Percentiles rank a stretch among this genome's conserved stretches.
phyloP scores from a whole-genome alignment of 2,329 filamentous ascomycete genomes.

The Scedosporium aurantiacum region DNA sequence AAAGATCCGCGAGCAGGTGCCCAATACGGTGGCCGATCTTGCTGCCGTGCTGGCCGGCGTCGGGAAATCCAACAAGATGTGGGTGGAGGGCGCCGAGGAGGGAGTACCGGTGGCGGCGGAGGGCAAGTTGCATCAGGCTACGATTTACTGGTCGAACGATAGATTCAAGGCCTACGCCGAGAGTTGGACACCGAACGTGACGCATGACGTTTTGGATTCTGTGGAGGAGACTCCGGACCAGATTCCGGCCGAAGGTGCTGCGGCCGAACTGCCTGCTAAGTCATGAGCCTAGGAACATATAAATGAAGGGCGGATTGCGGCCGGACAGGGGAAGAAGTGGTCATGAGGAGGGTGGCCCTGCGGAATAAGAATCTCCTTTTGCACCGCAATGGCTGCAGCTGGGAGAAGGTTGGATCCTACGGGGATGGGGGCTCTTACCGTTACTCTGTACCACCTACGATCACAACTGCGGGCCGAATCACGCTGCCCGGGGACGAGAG shows the following conservation, averaged over 20 bases:
- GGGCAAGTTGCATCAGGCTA: conserved; percentile 26
- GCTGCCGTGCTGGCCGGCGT: conserved; percentile 43
- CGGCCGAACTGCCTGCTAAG: too few relatives aligned
- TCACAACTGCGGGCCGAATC: neutral
- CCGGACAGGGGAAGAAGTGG: too few relatives aligned
- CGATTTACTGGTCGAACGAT: conserved; percentile 40
- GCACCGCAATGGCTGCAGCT: too few relatives aligned
- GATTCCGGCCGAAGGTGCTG: neutral
- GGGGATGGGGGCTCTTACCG: conserved; percentile 1
- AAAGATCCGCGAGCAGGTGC: conserved; percentile 48
- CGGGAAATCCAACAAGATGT: conserved; percentile 40
- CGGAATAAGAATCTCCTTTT: too few relatives aligned
- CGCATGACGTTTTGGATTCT: conserved; percentile 29
- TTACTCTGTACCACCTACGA: neutral
- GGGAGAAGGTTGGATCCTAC: conserved; percentile 8
- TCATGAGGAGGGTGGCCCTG: too few relatives aligned
- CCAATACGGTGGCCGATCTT: conserved; percentile 53
- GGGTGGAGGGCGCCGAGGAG: conserved; percentile 13
- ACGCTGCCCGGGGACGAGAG: neutral
- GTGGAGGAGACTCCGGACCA: neutral
- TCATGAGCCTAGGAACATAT: too few relatives aligned
- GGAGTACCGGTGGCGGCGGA: conserved; percentile 11
- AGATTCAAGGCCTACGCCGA: conserved; percentile 34
- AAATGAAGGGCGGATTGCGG: too few relatives aligned
- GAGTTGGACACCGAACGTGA: conserved; percentile 41